Evolutionary conservation across 2,329 filamentous ascomycete genomes (phyloP).

Genomic region (Hypoxylon sp.): DNA sequence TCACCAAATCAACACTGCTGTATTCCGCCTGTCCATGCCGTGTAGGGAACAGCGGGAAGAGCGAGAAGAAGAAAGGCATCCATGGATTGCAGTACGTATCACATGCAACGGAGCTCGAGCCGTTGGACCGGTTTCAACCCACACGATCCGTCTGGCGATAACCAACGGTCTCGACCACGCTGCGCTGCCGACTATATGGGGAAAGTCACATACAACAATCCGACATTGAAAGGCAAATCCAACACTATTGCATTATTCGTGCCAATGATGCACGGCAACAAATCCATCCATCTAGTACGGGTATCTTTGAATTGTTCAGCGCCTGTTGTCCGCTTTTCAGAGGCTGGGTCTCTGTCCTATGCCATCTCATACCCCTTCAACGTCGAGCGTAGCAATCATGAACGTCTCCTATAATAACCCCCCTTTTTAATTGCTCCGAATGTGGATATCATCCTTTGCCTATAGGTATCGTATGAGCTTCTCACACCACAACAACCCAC

Average conservation of each 20-base stretch:
- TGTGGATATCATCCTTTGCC: slow-evolving; percentile 33
- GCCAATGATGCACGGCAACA: slow-evolving; percentile 31
- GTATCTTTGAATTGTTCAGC: slow-evolving; percentile 40
- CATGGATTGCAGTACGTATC: slow-evolving; percentile 10
- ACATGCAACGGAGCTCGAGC: slow-evolving; percentile 28
- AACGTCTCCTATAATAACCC: slow-evolving; percentile 27
- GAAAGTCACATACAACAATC: slow-evolving; percentile 39
- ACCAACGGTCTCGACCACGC: slow-evolving; percentile 5
- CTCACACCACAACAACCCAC: slow-evolving; percentile 25
- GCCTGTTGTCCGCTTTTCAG: slow-evolving; percentile 36
- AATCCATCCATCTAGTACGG: slow-evolving; percentile 38
- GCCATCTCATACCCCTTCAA: slow-evolving; percentile 22
- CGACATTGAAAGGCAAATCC: slow-evolving; percentile 24
- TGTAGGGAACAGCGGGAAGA: neutral
- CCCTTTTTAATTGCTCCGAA: slow-evolving; percentile 30
- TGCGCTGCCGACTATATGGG: slow-evolving; percentile 26
- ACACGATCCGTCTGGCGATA: slow-evolving; percentile 1
- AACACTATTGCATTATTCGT: slow-evolving; percentile 30
- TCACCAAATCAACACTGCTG: slow-evolving; percentile 8
- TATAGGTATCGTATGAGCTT: slow-evolving; percentile 9
- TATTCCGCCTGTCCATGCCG: slow-evolving; percentile 13
- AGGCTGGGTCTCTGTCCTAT: slow-evolving; percentile 35
- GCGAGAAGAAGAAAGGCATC: neutral
- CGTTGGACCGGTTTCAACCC: slow-evolving; percentile 19
- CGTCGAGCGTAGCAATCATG: slow-evolving; percentile 29